phyloP scores from a whole-genome alignment of 2,329 filamentous ascomycete species.

The Botrytis elliptica region DNA sequence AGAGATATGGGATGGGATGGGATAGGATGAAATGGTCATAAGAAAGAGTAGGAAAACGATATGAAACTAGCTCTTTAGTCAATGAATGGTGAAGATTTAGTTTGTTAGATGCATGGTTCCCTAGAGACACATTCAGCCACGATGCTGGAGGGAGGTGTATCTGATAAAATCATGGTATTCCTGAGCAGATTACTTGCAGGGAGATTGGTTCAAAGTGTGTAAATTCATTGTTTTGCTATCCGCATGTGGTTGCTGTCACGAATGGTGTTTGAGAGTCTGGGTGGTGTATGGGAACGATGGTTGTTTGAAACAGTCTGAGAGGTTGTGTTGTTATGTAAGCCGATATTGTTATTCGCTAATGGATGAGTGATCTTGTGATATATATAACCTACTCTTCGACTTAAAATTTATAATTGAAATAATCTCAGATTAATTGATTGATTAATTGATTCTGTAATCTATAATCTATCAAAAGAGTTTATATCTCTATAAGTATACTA shows the following conservation, averaged over 20 bases:
- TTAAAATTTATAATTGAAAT: background rate
- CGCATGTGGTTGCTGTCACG: background rate
- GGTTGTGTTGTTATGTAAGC: background rate
- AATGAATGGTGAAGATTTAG: background rate
- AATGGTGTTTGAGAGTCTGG: background rate
- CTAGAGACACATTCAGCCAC: background rate
- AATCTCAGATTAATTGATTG: background rate
- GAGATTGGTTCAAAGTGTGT: background rate
- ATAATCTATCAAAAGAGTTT: no score
- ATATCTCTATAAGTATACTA: no score
- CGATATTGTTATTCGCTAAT: background rate
- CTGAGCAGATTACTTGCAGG: background rate
- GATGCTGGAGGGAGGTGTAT: background rate
- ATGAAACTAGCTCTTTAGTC: background rate
- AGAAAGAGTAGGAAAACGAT: background rate
- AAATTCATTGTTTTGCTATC: background rate
- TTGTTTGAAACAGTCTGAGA: slow-evolving; percentile 4
- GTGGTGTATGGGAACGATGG: background rate
- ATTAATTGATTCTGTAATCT: background rate
- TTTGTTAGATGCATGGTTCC: slow-evolving; percentile 1
- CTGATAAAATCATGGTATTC: background rate
- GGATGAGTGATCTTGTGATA: background rate
- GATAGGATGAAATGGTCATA: background rate
- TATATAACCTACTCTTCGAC: background rate
- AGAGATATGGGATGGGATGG: background rate